Conservation (phyloP, 1,284 basidiomycete species). For the Butyriboletus appendiculatus region DNA sequence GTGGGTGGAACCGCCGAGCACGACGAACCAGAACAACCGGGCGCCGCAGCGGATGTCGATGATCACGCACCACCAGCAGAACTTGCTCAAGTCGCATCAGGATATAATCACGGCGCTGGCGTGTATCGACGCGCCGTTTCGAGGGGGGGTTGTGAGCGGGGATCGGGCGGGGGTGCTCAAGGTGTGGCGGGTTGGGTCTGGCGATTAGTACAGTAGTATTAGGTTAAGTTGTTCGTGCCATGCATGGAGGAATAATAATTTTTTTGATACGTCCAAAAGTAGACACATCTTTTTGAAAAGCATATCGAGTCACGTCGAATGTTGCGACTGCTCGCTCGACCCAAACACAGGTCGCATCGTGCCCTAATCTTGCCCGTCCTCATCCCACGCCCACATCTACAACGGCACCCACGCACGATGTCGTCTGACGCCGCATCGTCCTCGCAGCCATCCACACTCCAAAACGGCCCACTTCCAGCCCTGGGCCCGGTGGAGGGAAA, state of each 20-base stretch:
- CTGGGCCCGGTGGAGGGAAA: conserved; percentile 31
- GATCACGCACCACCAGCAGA: conserved; percentile 79
- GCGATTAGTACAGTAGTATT: conserved; percentile 32
- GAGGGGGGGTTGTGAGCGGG: conserved; percentile 83
- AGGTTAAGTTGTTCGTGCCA: too few relatives aligned
- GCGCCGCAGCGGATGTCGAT: conserved; percentile 74
- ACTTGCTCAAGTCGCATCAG: conserved; percentile 75
- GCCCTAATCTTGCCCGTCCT: neutral
- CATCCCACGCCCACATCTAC: too few relatives aligned
- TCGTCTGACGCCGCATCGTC: conserved; percentile 35
- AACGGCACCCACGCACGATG: conserved; percentile 19
- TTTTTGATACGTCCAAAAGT: conserved; percentile 28
- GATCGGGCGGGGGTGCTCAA: conserved; percentile 82
- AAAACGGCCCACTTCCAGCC: conserved; percentile 32
- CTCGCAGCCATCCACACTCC: conserved; percentile 38
- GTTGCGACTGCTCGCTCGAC: conserved; percentile 30
- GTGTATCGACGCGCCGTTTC: conserved; percentile 85
- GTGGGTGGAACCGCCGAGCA: conserved; percentile 50
- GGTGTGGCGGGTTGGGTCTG: conserved; percentile 73
- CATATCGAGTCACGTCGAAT: conserved; percentile 23
- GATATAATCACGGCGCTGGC: conserved; percentile 82
- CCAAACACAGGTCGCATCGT: conserved; percentile 17
- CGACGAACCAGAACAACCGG: conserved; percentile 56
- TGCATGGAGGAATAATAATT: too few relatives aligned
- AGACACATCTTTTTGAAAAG: conserved; percentile 8